phyloP scores from a whole-genome alignment of 2,329 filamentous ascomycete species.

The Grosmannia penicillata region DNA sequence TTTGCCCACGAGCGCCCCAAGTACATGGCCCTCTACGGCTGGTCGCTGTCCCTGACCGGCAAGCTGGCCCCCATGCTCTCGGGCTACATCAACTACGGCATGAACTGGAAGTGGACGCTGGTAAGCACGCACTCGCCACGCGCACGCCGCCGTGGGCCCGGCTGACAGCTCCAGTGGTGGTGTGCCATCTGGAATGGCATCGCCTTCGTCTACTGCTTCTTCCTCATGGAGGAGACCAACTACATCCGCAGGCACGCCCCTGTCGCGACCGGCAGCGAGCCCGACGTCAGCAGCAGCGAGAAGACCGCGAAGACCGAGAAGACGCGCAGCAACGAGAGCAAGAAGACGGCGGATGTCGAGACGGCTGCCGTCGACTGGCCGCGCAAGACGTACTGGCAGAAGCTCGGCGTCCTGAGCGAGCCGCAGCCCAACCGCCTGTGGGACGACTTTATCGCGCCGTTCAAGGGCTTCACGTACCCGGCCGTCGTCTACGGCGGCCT shows the following conservation, averaged over 20 bases:
- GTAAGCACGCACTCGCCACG: no score
- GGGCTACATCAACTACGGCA: conserved; percentile 31
- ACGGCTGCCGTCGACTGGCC: conserved; percentile 10
- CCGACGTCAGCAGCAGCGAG: not conserved
- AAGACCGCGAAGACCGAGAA: not conserved
- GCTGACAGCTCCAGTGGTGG: conserved; percentile 6
- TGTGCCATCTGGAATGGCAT: conserved; percentile 16
- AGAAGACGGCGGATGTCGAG: conserved; percentile 2
- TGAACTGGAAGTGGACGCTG: conserved; percentile 32
- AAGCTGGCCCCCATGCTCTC: conserved; percentile 31
- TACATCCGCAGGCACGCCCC: conserved; percentile 19
- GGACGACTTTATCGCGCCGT: conserved; percentile 11
- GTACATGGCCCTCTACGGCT: conserved; percentile 26
- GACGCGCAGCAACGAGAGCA: not conserved
- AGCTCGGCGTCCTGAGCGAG: conserved; percentile 14
- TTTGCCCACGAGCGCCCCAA: conserved; percentile 15
- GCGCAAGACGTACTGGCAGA: conserved; percentile 22
- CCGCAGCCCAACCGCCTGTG: conserved; percentile 21
- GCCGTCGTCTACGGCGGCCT: conserved; percentile 23
- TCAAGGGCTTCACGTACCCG: conserved; percentile 22
- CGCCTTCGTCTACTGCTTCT: conserved; percentile 23
- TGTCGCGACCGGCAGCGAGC: not conserved
- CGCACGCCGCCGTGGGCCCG: no score
- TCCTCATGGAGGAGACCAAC: conserved; percentile 39
- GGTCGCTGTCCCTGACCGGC: conserved; percentile 25